Evolutionary conservation across 1,284 basidiomycete genomes (phyloP).

Genomic region (Naganishia sp.): DNA sequence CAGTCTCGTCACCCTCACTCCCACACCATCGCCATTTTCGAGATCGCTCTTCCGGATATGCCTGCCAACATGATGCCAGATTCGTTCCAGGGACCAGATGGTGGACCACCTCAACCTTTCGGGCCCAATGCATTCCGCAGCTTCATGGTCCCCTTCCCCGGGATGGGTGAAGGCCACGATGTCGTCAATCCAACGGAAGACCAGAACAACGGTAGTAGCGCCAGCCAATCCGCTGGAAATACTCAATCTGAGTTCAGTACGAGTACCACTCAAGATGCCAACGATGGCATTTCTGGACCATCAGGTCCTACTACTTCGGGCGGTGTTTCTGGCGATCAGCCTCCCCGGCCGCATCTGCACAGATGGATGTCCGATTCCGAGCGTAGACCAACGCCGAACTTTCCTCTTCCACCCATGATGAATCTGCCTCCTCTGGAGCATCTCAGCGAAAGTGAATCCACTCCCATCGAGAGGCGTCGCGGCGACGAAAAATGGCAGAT

Average conservation of each 20-base stretch:
- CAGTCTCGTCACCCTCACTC: not conserved
- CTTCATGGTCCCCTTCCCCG: constrained; percentile 17
- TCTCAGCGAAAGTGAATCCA: not conserved
- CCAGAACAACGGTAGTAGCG: not conserved
- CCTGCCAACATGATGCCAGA: constrained; percentile 20
- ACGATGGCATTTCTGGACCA: not conserved
- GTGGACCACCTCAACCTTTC: constrained; percentile 4
- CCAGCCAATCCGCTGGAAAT: not conserved
- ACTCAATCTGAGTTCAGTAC: too few species aligned
- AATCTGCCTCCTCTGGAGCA: not conserved
- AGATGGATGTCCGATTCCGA: constrained; percentile 17
- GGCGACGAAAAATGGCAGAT: constrained; percentile 23
- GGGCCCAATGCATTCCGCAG: constrained; percentile 3
- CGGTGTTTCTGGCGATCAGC: not conserved
- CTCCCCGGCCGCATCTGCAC: not conserved
- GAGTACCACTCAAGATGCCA: not conserved
- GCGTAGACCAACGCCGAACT: not conserved
- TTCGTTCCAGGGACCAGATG: constrained; percentile 13
- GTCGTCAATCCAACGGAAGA: too few species aligned
- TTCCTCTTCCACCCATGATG: not conserved
- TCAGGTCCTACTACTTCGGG: not conserved
- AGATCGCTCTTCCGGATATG: constrained; percentile 21
- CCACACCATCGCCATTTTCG: constrained; percentile 21
- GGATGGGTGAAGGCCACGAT: not conserved
- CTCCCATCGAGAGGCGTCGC: constrained; percentile 13